These are phyloP conservation scores for Diaporthe vexans DNA, from an alignment of 2,329 filamentous ascomycete species.

Conservation along the genomic window DNA sequence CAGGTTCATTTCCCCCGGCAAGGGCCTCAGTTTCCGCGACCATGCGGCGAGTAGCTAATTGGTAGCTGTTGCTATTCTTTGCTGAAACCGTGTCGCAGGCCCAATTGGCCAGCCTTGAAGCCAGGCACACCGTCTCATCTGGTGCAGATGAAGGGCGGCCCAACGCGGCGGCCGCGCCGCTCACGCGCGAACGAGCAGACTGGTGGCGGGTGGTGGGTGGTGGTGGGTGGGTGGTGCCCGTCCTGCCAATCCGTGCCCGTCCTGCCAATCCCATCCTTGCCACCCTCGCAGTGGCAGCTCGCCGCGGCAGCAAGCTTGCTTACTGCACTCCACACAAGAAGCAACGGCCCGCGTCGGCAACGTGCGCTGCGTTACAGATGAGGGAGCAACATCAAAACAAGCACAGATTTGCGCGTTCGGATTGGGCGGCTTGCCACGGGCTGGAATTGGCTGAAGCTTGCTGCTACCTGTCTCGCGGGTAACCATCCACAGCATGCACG, in stretches of 20 bases:
- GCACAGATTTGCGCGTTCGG: slow-evolving; percentile 1
- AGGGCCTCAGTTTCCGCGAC: slow-evolving; percentile 32
- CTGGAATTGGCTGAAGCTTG: slow-evolving; percentile 26
- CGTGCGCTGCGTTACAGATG: slow-evolving; percentile 33
- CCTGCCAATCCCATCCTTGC: slow-evolving; percentile 25
- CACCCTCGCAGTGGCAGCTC: slow-evolving; percentile 26
- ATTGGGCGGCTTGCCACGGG: slow-evolving; percentile 34
- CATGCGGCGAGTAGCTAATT: slow-evolving; percentile 36
- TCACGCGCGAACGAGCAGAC: slow-evolving; percentile 34
- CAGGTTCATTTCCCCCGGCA: slow-evolving; percentile 26
- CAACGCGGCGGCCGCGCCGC: slow-evolving; percentile 38
- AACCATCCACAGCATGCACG: slow-evolving; percentile 33
- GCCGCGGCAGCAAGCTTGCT: slow-evolving; percentile 27
- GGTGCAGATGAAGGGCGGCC: slow-evolving; percentile 36
- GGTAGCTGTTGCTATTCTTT: slow-evolving; percentile 46
- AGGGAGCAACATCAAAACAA: slow-evolving; percentile 30
- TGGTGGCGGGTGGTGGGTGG: background rate
- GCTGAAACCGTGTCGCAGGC: slow-evolving; percentile 46
- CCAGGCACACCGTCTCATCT: slow-evolving; percentile 36
- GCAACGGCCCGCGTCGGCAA: slow-evolving; percentile 41
- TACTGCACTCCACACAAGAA: slow-evolving; percentile 27
- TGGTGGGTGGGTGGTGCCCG: slow-evolving; percentile 16
- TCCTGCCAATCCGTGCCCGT: background rate
- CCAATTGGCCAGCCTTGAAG: slow-evolving; percentile 38
- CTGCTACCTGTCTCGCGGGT: slow-evolving; percentile 35